phyloP scores from a whole-genome alignment of 2,329 filamentous ascomycete species.

The Penicillium italicum region DNA sequence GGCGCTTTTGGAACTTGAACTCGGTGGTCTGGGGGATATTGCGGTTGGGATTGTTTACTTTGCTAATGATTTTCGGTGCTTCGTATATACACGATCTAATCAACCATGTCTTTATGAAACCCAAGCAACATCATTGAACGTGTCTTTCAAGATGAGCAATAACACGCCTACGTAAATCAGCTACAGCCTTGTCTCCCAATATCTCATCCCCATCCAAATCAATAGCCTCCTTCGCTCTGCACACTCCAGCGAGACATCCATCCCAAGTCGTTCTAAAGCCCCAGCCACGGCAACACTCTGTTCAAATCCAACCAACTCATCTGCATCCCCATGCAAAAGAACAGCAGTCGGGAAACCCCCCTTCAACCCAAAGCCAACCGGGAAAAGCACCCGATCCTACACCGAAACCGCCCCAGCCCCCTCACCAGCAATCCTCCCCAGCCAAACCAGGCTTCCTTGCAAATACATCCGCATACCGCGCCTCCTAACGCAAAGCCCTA shows the following conservation, averaged over 20 bases:
- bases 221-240: background rate
- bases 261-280: background rate
- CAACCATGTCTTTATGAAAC: background rate
- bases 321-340: constrained; percentile 11
- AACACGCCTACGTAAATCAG: background rate
- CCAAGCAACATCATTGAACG: background rate
- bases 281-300: constrained; percentile 9
- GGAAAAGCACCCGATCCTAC: background rate
- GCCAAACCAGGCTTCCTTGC: background rate
- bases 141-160: background rate
- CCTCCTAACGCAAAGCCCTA: constrained; percentile 1
- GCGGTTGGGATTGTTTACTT: background rate
- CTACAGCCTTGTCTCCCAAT: background rate
- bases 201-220: background rate
- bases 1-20: background rate
- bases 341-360: constrained; percentile 6
- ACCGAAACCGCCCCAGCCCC: background rate
- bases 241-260: constrained; percentile 2
- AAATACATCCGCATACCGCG: background rate
- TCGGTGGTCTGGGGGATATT: background rate
- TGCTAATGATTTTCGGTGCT: background rate
- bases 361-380: constrained; percentile 6
- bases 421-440: background rate
- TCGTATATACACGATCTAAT: constrained; percentile 4
- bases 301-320: constrained; percentile 11